These are phyloP conservation scores for Coemansia reversa DNA, from an alignment of 192 early-diverging fungal species.

Conservation along the genomic window DNA sequence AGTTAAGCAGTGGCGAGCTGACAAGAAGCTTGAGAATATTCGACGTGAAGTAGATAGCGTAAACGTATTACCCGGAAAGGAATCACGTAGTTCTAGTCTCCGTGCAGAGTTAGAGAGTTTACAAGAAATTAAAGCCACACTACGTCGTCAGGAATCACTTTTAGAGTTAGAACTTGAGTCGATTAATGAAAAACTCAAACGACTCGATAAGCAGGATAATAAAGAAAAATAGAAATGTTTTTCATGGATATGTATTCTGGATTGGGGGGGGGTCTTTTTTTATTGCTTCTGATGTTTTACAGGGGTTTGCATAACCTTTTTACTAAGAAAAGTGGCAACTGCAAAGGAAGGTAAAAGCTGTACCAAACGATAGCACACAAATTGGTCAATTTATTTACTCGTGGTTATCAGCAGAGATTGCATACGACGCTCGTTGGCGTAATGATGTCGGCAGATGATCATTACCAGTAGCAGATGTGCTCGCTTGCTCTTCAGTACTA, in stretches of 20 bases:
- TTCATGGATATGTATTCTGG: not conserved
- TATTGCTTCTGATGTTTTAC: not conserved
- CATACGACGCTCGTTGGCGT: conserved; percentile 12
- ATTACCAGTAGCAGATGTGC: conserved; percentile 7
- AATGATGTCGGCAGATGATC: not conserved
- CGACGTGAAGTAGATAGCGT: conserved; percentile 12
- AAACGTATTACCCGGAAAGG: not conserved
- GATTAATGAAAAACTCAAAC: conserved; percentile 32
- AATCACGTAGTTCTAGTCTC: not conserved
- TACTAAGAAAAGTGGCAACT: not conserved
- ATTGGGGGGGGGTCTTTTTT: no score
- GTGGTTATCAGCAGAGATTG: not conserved
- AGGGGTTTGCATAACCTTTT: not conserved
- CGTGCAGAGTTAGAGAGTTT: conserved; percentile 26
- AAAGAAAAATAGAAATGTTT: conserved; percentile 3
- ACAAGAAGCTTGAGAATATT: conserved; percentile 12
- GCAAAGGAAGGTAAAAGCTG: not conserved
- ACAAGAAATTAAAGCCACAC: conserved; percentile 8
- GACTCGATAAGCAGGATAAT: conserved; percentile 26
- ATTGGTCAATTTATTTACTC: not conserved
- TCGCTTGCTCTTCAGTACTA: not conserved
- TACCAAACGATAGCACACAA: not conserved
- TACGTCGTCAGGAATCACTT: conserved; percentile 23
- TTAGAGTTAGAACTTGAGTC: conserved; percentile 31
- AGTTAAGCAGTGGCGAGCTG: conserved; percentile 29